Percentiles rank a stretch among this genome's conserved stretches.
phyloP scores from a whole-genome alignment of 2,329 filamentous ascomycete species.

The Fusarium odoratissimum region DNA sequence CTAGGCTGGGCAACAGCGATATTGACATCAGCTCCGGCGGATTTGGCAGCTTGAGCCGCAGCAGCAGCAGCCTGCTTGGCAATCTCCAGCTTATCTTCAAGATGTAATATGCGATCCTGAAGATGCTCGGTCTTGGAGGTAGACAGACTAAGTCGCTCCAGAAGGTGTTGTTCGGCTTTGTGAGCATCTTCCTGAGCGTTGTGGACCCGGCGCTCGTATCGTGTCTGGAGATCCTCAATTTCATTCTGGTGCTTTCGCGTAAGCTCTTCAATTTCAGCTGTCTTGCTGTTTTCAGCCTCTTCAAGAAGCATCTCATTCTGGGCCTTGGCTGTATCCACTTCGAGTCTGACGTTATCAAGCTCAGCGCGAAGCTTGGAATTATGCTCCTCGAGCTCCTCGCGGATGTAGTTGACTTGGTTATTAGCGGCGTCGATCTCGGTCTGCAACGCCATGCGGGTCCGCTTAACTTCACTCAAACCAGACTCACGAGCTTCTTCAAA shows the following conservation, averaged over 20 bases:
- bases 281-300: constrained; percentile 78
- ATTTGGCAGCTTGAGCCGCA: constrained; percentile 80
- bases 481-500: constrained; percentile 86
- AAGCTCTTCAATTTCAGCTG: constrained; percentile 63
- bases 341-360: constrained; percentile 80
- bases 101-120: constrained; percentile 83
- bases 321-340: constrained; percentile 83
- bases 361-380: constrained; percentile 77
- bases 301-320: constrained; percentile 87
- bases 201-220: constrained; percentile 78
- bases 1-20: constrained; percentile 37
- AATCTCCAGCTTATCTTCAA: constrained; percentile 92
- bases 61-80: constrained; percentile 88
- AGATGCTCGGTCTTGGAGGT: constrained; percentile 87
- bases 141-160: constrained; percentile 83
- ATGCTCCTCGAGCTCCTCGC: constrained; percentile 84
- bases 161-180: constrained; percentile 80
- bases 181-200: constrained; percentile 85
- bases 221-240: constrained; percentile 78
- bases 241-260: constrained; percentile 72
- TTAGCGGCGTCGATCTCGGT: constrained; percentile 85
- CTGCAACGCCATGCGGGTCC: constrained; percentile 82
- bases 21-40: constrained; percentile 58
- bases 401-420: constrained; percentile 84
- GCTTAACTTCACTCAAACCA: constrained; percentile 82